A percentile compares a stretch with the other conserved stretches of the same genome.
phyloP scores from a whole-genome alignment of 2,329 filamentous ascomycete species.

The Tolypocladium nubicola region DNA sequence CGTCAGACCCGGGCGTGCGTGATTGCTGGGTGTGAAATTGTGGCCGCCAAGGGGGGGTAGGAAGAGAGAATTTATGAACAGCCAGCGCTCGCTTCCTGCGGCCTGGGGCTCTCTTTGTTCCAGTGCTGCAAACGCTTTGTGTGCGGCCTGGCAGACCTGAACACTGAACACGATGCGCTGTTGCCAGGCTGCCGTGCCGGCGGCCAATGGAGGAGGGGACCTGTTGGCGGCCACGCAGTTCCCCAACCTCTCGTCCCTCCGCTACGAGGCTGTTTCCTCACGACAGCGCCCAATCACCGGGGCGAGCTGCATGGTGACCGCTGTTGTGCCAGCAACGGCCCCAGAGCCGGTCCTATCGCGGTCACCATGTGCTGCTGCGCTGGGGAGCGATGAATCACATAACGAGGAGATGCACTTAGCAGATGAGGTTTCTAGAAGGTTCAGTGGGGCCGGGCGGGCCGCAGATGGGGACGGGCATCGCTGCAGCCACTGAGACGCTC shows the following conservation, averaged over 20 bases:
- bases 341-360: neutral
- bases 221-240: neutral
- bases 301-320: neutral
- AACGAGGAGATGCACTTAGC: constrained; percentile 23
- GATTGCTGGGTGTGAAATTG: neutral
- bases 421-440: constrained; percentile 31
- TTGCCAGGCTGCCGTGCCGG: neutral
- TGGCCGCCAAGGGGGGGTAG: neutral
- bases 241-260: neutral
- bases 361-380: neutral
- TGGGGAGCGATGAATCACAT: neutral
- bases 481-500: neutral
- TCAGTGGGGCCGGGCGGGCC: constrained; percentile 24
- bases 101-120: neutral
- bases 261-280: neutral
- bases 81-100: neutral
- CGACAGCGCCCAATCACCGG: neutral
- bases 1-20: neutral
- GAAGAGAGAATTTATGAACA: neutral
- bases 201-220: neutral
- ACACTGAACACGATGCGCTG: neutral
- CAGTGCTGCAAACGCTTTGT: neutral
- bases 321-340: constrained; percentile 1
- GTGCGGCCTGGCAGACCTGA: neutral
- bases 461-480: neutral